Base-by-base conservation (phyloP, 2,329 filamentous ascomycete species). In the Sodiomyces alkalinus region DNA sequence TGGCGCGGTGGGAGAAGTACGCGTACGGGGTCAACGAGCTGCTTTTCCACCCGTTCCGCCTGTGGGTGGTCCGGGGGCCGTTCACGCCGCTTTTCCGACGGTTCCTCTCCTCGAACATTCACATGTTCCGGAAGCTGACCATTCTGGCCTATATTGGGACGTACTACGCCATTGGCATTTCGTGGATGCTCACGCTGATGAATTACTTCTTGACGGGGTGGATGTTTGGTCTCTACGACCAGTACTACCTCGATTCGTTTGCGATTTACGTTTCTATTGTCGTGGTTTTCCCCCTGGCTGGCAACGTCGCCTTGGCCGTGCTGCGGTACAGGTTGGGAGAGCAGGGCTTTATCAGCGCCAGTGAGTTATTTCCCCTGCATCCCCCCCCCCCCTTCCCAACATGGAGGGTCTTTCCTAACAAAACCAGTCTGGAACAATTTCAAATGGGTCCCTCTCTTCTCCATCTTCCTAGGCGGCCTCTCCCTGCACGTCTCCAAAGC, bases 151-250 rank as follows among this genome's bases (percentile, higher is more conserved):
- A 80, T 47, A 71, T 80, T 36, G 43, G 52, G 24, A 78, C 75
- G 5, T 79, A 80, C 53, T 80, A 78, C 41, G 77, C 77, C 14
- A 69, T 83, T 33, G 77, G 67, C 4, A 67, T 68, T 1, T 68
- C 74, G 3, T 72, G 76, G 56, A 52, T 74, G n/a, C 56, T 81
- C 27, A 78, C 75, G 0, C 43, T 74, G 2, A 51, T 68, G 33
- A 83, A 82, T 50, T 83, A 82, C 50, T 70, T 81, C 48, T 51
- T 79, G 21, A 60, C 80, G 28, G 78, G 78, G 20, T 80, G 74
- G 69, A 78, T 67, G 53, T 73, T 75, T 41, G 74, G 74, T 19
- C 57, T 69, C 29, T 56, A 76, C 23, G 72, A 76, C 43, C 65
- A 74, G 36, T 75, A 69, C 53, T 80, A 80, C 48, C 58, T 76